Evolutionary conservation across 2,329 filamentous ascomycete species (phyloP).

Genomic region (Calonectria hongkongensis): DNA sequence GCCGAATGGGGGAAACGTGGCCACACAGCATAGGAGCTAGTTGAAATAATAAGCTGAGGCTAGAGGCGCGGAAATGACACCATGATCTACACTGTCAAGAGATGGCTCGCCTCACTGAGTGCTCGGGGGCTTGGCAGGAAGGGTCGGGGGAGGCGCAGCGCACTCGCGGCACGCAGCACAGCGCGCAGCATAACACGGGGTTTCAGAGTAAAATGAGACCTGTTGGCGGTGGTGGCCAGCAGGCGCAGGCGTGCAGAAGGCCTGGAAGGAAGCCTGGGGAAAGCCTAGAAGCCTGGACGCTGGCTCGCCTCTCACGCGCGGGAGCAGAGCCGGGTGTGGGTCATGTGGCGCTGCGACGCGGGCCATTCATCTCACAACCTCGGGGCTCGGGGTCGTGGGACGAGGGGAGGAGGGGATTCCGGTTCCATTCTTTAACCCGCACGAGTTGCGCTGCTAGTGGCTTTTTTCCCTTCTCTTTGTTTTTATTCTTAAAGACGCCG

Average conservation of each 20-base stretch:
- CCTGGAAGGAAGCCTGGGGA: neutral
- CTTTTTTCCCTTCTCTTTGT: neutral
- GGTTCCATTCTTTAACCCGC: constrained; percentile 6
- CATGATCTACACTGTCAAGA: constrained; percentile 14
- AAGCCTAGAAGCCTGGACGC: too few relatives aligned
- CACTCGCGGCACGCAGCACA: neutral
- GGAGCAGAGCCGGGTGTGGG: constrained; percentile 13
- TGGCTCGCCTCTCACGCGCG: neutral
- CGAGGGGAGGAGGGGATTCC: constrained; percentile 7
- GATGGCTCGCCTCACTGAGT: constrained; percentile 4
- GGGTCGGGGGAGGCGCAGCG: constrained; percentile 20
- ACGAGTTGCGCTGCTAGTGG: neutral
- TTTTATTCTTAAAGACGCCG: constrained; percentile 16
- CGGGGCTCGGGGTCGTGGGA: constrained; percentile 14
- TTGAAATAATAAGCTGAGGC: constrained; percentile 21
- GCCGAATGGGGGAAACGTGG: constrained; percentile 17
- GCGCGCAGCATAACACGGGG: constrained; percentile 8
- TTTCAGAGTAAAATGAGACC: constrained; percentile 24
- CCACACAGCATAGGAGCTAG: constrained; percentile 17
- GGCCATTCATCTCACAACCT: constrained; percentile 27
- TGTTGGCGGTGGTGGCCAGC: too few relatives aligned
- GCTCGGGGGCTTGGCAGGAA: constrained; percentile 27
- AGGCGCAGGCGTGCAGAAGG: neutral
- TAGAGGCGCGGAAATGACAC: constrained; percentile 27
- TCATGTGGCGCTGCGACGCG: constrained; percentile 26